Conservation (phyloP, 768 basidiomycete genomes). For the Wakefieldia striispora region DNA sequence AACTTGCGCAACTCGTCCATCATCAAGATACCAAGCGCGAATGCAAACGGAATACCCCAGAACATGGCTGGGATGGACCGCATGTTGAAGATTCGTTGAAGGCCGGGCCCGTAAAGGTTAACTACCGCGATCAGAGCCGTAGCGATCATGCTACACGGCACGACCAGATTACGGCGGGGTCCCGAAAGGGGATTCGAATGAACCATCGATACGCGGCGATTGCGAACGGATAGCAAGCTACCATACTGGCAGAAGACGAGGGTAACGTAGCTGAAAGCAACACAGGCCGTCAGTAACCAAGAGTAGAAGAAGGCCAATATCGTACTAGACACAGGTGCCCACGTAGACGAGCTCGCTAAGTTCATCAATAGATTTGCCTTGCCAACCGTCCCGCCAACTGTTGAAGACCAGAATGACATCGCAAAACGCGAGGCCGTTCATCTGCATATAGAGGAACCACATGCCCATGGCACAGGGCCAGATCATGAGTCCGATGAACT, state of each 20-base stretch:
- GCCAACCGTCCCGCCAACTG: slow-evolving; percentile 38
- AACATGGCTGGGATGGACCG: slow-evolving; percentile 43
- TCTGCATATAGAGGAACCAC: slow-evolving; percentile 40
- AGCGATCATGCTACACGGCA: slow-evolving; percentile 33
- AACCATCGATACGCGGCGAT: slow-evolving; percentile 29
- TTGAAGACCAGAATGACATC: slow-evolving; percentile 39
- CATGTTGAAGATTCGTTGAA: slow-evolving; percentile 31
- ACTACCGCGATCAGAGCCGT: slow-evolving; percentile 32
- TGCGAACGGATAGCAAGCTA: slow-evolving; percentile 24
- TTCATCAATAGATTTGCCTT: slow-evolving; percentile 29
- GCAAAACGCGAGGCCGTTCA: slow-evolving; percentile 33
- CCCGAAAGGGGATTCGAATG: slow-evolving; percentile 35
- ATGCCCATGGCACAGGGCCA: slow-evolving; percentile 44
- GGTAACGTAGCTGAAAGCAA: slow-evolving; percentile 33
- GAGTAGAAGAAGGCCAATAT: slow-evolving; percentile 15
- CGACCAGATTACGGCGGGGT: slow-evolving; percentile 35
- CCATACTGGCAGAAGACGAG: slow-evolving; percentile 32
- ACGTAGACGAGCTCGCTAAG: slow-evolving; percentile 36
- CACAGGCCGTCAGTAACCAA: neutral
- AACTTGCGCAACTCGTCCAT: slow-evolving; percentile 48
- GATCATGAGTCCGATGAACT: slow-evolving; percentile 44
- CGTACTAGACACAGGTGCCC: slow-evolving; percentile 44
- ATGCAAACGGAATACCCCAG: slow-evolving; percentile 43
- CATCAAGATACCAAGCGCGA: slow-evolving; percentile 40
- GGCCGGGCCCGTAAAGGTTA: slow-evolving; percentile 37